Percentiles rank a stretch among this genome's conserved stretches.
Conservation (phyloP, 306 rosid genomes). For the Cucurbita argyrosperma region DNA sequence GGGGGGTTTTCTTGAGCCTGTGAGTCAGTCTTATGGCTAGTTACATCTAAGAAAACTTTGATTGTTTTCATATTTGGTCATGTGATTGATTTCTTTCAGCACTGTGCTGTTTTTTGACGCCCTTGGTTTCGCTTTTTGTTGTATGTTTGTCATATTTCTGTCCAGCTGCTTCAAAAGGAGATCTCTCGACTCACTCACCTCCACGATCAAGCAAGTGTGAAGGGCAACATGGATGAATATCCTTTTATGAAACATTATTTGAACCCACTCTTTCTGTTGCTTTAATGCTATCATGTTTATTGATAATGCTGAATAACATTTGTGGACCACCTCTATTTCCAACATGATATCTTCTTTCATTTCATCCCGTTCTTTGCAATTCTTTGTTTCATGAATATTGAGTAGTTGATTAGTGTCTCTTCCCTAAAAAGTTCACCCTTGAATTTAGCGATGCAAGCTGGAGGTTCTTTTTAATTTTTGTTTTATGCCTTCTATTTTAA, state of each 20-base stretch:
- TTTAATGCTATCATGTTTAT: conserved; percentile 2
- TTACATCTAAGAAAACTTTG: not conserved
- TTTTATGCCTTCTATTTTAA: not conserved
- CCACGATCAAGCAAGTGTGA: conserved; percentile 76
- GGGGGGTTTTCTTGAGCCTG: not conserved
- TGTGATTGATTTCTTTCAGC: not conserved
- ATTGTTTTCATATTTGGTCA: not conserved
- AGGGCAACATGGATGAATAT: conserved; percentile 83
- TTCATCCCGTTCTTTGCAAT: not conserved
- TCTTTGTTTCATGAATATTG: not conserved
- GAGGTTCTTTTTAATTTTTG: not conserved
- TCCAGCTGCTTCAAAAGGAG: conserved; percentile 63
- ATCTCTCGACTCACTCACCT: conserved; percentile 51
- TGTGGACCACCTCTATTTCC: not conserved
- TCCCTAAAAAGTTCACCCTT: not conserved
- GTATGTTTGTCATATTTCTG: not conserved
- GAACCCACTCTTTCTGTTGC: not conserved
- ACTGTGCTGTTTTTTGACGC: conserved; percentile 3
- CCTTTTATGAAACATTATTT: conserved; percentile 28
- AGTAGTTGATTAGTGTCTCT: not conserved
- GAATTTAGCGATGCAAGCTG: not conserved
- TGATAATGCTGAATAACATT: not conserved
- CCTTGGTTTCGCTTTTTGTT: conserved; percentile 13
- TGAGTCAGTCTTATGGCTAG: not conserved
- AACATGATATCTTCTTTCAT: not conserved